Conservation (phyloP, 192 early-diverging fungal species). For the Rhizoclosmatium globosum region DNA sequence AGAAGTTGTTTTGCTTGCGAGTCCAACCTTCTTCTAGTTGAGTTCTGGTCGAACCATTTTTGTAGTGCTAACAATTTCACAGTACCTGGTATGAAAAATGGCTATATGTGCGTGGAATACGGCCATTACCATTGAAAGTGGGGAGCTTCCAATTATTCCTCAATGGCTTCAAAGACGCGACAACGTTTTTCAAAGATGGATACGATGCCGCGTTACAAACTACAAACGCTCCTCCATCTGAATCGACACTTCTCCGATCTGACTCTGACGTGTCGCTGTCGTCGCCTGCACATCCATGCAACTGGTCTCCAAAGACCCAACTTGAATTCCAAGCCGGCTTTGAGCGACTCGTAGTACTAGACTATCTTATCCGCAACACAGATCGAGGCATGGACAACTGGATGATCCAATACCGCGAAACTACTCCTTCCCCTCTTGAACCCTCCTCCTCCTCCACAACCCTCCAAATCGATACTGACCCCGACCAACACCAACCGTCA, state of each 20-base stretch:
- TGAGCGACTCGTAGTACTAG: constrained; percentile 84
- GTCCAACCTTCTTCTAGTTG: constrained; percentile 84
- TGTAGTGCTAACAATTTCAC: neutral
- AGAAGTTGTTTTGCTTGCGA: constrained; percentile 75
- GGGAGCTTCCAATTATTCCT: constrained; percentile 90
- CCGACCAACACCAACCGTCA: neutral
- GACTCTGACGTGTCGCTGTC: neutral
- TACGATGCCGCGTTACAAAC: constrained; percentile 45
- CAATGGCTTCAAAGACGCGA: constrained; percentile 83
- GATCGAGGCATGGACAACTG: constrained; percentile 77
- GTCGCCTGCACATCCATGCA: constrained; percentile 45
- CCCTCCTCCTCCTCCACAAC: neutral
- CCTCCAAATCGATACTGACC: neutral
- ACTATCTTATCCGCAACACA: constrained; percentile 92
- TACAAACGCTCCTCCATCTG: neutral
- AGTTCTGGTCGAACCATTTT: neutral
- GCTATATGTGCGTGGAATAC: constrained; percentile 45
- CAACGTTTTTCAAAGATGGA: constrained; percentile 77
- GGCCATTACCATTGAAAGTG: constrained; percentile 75
- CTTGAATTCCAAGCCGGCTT: constrained; percentile 69
- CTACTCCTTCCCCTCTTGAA: neutral
- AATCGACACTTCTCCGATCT: neutral
- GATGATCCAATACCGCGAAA: constrained; percentile 69
- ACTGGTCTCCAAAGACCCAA: constrained; percentile 54
- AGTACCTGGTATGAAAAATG: constrained; percentile 48